Evolutionary conservation across 1,284 basidiomycete genomes (phyloP).

Genomic region (Tilletia horrida): DNA sequence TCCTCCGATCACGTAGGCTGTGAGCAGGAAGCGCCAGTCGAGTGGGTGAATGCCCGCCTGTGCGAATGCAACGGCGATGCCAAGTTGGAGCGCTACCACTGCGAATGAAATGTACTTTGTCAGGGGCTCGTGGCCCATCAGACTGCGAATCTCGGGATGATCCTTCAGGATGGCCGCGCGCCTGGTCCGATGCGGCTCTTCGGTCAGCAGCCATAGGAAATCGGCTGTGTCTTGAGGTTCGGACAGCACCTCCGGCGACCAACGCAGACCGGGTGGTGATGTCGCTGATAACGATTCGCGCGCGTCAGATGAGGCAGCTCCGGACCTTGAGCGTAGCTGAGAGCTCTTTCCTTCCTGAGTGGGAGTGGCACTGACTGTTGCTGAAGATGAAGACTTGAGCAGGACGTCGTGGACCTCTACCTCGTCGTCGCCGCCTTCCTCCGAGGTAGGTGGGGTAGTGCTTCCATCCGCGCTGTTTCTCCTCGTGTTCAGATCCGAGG

Average conservation of each 20-base stretch:
- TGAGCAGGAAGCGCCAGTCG: constrained; percentile 70
- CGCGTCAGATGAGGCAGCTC: neutral
- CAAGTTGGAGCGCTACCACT: constrained; percentile 76
- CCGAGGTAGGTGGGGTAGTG: neutral
- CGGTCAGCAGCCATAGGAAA: constrained; percentile 86
- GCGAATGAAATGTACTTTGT: constrained; percentile 81
- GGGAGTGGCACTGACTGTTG: too few relatives aligned
- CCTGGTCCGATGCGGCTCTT: constrained; percentile 88
- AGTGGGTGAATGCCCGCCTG: constrained; percentile 62
- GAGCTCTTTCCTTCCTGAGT: too few relatives aligned
- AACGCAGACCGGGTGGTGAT: constrained; percentile 29
- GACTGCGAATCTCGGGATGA: constrained; percentile 85
- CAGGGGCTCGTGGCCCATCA: constrained; percentile 89
- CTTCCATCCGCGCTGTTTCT: too few relatives aligned
- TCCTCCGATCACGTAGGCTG: constrained; percentile 83
- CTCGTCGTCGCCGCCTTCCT: neutral
- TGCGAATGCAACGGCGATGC: constrained; percentile 66
- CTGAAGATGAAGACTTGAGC: too few relatives aligned
- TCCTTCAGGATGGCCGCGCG: constrained; percentile 86
- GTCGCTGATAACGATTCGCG: neutral
- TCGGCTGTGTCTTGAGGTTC: constrained; percentile 48
- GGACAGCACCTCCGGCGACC: constrained; percentile 48
- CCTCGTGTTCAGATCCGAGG: too few relatives aligned
- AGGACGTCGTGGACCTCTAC: neutral
- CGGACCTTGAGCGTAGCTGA: too few relatives aligned